A percentile compares a stretch with the other conserved stretches of the same genome.
Conservation (phyloP, 2,329 filamentous ascomycete species). For the Akanthomyces lecanii region DNA sequence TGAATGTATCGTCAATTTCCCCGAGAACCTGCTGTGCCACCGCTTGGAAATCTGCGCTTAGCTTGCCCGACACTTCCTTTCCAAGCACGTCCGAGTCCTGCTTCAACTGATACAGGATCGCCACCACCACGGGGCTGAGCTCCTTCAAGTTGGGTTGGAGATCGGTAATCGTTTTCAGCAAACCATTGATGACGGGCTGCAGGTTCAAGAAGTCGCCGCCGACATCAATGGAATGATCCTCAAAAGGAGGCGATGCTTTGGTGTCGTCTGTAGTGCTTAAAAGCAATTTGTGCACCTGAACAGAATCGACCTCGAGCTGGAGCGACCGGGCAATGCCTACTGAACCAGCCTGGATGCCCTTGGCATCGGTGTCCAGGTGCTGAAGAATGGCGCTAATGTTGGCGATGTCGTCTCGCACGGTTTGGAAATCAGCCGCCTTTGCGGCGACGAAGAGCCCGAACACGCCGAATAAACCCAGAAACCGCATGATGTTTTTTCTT, state of each 20-base stretch:
- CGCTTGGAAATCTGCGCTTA: slow-evolving; percentile 7
- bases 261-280: not conserved
- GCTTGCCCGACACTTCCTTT: slow-evolving; percentile 1
- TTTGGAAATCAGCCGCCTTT: slow-evolving; percentile 6
- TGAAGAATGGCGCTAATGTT: slow-evolving; percentile 7
- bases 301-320: slow-evolving; percentile 12
- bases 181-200: slow-evolving; percentile 5
- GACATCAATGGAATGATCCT: slow-evolving; percentile 10
- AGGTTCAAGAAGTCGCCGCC: slow-evolving; percentile 13
- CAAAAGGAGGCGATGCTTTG: slow-evolving; percentile 1
- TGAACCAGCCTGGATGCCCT: slow-evolving; percentile 8
- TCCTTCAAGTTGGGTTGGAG: not conserved
- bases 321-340: slow-evolving; percentile 11
- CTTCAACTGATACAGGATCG: slow-evolving; percentile 9
- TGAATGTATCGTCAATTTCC: slow-evolving; percentile 10
- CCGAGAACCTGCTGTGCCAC: slow-evolving; percentile 3
- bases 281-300: slow-evolving; percentile 7
- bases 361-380: not conserved
- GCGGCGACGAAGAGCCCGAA: not conserved
- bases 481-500: not conserved
- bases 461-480: not conserved
- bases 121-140: slow-evolving; percentile 2
- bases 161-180: not conserved
- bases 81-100: slow-evolving; percentile 9
- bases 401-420: slow-evolving; percentile 13